Evolutionary conservation across 805 yeast genomes (phyloP).

Genomic region (Candida tibetensis): DNA sequence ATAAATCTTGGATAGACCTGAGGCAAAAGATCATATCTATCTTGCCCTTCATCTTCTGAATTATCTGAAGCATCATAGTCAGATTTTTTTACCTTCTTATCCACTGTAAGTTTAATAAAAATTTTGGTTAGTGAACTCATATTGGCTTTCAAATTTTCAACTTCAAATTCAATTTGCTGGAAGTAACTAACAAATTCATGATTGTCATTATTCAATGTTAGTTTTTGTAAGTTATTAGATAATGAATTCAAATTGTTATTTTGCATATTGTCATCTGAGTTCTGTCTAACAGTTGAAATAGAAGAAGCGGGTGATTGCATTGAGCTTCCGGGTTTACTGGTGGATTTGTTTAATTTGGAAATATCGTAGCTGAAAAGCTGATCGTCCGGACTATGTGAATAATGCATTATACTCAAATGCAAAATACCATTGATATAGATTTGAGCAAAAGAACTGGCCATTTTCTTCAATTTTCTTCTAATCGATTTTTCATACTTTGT

Average conservation of each 20-base stretch:
- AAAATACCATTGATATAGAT: conserved; percentile 63
- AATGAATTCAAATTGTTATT: conserved; percentile 2
- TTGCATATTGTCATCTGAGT: conserved; percentile 2
- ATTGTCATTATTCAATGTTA: conserved; percentile 4
- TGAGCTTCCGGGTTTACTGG: conserved; percentile 4
- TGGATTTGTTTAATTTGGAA: conserved; percentile 7
- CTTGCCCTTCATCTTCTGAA: conserved; percentile 31
- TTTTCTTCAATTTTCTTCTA: conserved; percentile 47
- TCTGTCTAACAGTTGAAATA: conserved; percentile 6
- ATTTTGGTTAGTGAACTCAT: conserved; percentile 27
- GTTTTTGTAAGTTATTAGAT: conserved; percentile 2
- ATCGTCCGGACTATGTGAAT: conserved; percentile 20
- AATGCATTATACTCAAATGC: conserved; percentile 48
- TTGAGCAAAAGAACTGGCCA: conserved; percentile 56
- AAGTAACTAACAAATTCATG: conserved; percentile 25
- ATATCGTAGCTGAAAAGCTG: conserved; percentile 33
- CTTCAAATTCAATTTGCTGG: conserved; percentile 39
- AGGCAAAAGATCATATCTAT: conserved; percentile 46
- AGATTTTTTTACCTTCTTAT: conserved; percentile 26
- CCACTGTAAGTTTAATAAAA: conserved; percentile 31
- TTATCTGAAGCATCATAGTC: conserved; percentile 41
- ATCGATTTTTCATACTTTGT: conserved; percentile 48
- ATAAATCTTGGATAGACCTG: conserved; percentile 70
- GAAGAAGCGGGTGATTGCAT: conserved; percentile 7
- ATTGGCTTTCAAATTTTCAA: conserved; percentile 33